Base-by-base conservation (phyloP, 768 basidiomycete genomes). In the Dictyophora rubrovolvata region DNA sequence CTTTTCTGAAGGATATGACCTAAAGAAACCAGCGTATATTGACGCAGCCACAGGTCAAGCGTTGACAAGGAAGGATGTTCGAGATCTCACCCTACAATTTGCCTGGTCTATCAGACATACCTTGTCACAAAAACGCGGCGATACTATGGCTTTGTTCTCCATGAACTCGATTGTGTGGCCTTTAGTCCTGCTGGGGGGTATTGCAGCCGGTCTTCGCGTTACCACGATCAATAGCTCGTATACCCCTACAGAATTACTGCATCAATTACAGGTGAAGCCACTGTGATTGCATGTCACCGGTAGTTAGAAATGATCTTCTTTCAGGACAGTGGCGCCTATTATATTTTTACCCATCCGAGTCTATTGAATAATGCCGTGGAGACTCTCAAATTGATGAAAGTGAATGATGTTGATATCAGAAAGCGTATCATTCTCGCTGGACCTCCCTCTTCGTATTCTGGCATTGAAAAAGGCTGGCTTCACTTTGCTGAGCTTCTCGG, bases 191-290 rank as follows among this genome's bases (percentile, higher is more conserved):
- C 70, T 73, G 21, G 72, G 69, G 52, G 69, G 71, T 67, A 73
- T 85, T 48, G 85, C 89, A 0, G 86, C 84, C 0, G 87, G 87
- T 3, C 66, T 89, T 14, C 72, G 80, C 48, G 79, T 80, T 54
- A 87, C 89, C 0, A 80, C 88, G 12, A 86, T 86, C 17, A 93
- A 91, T 67, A 82, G 79, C 60, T 75, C 77, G 0, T 93, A 89
- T 65, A 86, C 82, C 5, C 68, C 82, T 4, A 66, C 72, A 6
- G 92, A 94, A 65, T 77, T 93, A 0, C 75, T 74, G 0, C 82
- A 82, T 69, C 92, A 94, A 67, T 85, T 87, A 60, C 71, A 49
- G 47, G 56, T 50, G 28, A 21, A 21, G 7, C 12, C 48, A 53
- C n/a, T 16, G 12, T 51, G 11, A 50, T 22, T 54, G n/a, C 10